A percentile compares a stretch with the other conserved stretches of the same genome.
phyloP scores from a whole-genome alignment of 371 early-diverging fungal genomes.

The Saksenaea oblongispora region DNA sequence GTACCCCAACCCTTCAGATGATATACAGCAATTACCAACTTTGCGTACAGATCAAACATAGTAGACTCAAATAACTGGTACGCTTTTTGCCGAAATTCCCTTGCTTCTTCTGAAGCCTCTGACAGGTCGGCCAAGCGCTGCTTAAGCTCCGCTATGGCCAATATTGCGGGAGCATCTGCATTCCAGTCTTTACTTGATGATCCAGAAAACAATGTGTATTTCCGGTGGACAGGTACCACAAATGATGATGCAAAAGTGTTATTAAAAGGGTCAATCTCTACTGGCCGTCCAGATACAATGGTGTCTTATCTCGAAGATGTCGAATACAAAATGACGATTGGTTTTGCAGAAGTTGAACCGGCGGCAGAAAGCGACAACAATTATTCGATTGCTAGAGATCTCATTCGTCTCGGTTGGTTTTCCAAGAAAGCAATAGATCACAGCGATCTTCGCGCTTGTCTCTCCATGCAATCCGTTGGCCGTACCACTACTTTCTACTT shows the following conservation, averaged over 20 bases:
- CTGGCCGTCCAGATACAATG: conserved; percentile 1
- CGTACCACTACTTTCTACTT: conserved; percentile 3
- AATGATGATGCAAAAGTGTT: conserved; percentile 2
- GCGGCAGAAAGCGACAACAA: conserved; percentile 4
- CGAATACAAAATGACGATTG: neutral
- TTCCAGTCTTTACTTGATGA: neutral
- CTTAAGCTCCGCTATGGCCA: neutral
- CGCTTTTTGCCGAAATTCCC: neutral
- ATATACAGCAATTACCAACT: neutral
- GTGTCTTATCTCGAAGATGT: conserved; percentile 4
- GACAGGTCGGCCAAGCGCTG: neutral
- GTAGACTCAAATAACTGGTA: neutral
- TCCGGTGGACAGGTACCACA: neutral
- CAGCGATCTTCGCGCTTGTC: neutral
- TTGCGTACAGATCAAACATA: neutral
- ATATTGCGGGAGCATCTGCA: neutral
- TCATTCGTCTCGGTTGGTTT: neutral
- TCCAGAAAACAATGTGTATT: neutral
- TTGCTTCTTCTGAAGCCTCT: neutral
- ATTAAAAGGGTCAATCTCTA: neutral
- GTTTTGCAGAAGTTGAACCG: conserved; percentile 1
- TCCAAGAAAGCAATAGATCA: conserved; percentile 7
- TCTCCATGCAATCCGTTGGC: conserved; percentile 2
- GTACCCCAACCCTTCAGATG: neutral
- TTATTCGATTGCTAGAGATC: conserved; percentile 4